Base-by-base conservation (phyloP, 441 rosid species). In the Macaranga tanarius region DNA sequence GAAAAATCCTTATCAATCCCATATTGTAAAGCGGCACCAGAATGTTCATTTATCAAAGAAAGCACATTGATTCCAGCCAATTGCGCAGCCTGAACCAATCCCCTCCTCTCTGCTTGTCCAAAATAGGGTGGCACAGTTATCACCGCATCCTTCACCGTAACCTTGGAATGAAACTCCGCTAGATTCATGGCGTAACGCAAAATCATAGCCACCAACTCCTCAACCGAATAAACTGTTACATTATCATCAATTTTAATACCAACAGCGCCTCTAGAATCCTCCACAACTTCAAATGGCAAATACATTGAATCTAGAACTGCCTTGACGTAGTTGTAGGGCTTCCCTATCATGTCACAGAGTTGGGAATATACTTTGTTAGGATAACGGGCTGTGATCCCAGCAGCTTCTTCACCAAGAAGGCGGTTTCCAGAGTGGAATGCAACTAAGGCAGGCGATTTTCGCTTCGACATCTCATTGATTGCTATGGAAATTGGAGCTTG, bases 21-120 rank as follows among this genome's bases (percentile, higher is more conserved):
- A 77, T 95, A 95, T 83, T 95, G 99, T 83, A 95, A 90, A 19
- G 99, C 99, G 0, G 97, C 99, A 64, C 98, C 98, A 0, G 98
- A 89, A 77, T 90, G 97, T 82, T 95, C 99, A 74, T 91, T 89
- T 50, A 83, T 79, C 78, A 95, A 74, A 0, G 97, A 83, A 61
- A 94, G 92, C 67, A 88, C 96, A 77, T 88, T 95, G 63, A 92
- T 85, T 48, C 96, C 99, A 6, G 95, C 98, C 86, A 95, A 78
- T 70, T 91, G 87, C 2, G 98, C 93, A 2, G 99, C 99, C 84
- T 82, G 89, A 64, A 89, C 47, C 87, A 95, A 76, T 22, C 92
- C 99, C 50, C 86, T 87, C 81, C 99, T 82, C 88, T 95, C 97
- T 11, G 93, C 92, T 82, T 95, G 99, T 66, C 98, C 98, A 77